These are phyloP conservation scores for Coniophora puteana DNA, from an alignment of 1,284 basidiomycete species.

Conservation along the genomic window DNA sequence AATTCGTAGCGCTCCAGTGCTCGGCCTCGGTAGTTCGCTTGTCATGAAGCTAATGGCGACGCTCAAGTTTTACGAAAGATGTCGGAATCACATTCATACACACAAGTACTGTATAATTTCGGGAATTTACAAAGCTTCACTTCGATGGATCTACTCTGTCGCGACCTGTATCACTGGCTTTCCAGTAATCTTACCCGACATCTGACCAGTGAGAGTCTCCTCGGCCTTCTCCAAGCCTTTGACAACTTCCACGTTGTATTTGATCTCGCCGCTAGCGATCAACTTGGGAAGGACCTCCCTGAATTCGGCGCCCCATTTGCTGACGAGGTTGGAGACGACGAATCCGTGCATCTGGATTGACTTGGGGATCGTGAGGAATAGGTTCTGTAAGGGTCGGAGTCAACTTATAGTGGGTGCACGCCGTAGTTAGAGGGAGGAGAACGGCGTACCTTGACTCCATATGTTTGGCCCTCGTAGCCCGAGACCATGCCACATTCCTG, in stretches of 20 bases:
- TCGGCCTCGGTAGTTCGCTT: too few species aligned
- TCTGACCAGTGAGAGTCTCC: constrained; percentile 48
- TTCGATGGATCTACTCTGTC: too few species aligned
- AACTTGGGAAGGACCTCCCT: constrained; percentile 48
- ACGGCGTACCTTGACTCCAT: not conserved
- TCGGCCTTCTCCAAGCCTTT: constrained; percentile 51
- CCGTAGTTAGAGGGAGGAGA: too few species aligned
- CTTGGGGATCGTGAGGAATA: constrained; percentile 40
- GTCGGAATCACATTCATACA: too few species aligned
- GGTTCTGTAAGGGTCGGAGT: constrained; percentile 14
- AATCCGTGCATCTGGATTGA: constrained; percentile 60
- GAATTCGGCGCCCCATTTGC: constrained; percentile 40
- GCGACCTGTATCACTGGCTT: constrained; percentile 54
- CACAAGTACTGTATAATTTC: too few species aligned
- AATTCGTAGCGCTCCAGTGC: too few species aligned
- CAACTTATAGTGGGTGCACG: constrained; percentile 4
- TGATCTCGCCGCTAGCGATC: constrained; percentile 54
- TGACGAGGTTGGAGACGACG: constrained; percentile 39
- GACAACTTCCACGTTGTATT: constrained; percentile 52
- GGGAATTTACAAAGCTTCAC: too few species aligned
- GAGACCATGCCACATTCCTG: too few species aligned
- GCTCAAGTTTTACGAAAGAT: too few species aligned
- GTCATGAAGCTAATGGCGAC: too few species aligned
- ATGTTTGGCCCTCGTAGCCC: too few species aligned
- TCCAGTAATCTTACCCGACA: constrained; percentile 53